phyloP scores from a whole-genome alignment of 2,329 filamentous ascomycete genomes.

The Aspergillus bombycis region DNA sequence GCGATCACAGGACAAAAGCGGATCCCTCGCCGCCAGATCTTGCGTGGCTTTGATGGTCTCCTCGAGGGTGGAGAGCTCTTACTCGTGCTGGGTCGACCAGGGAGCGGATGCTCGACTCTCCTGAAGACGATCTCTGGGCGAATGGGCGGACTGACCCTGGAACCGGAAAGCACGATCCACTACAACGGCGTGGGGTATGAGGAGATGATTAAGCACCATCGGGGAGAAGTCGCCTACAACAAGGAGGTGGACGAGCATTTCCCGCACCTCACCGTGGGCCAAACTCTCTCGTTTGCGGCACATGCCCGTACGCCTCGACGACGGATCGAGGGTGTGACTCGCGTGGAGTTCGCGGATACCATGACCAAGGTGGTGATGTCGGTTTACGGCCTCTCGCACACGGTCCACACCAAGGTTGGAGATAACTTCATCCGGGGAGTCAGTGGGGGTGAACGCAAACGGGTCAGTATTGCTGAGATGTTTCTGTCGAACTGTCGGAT shows the following conservation, averaged over 20 bases:
- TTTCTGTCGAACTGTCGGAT: constrained; percentile 61
- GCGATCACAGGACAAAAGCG: constrained; percentile 35
- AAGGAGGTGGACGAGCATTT: constrained; percentile 30
- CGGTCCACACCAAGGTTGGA: constrained; percentile 67
- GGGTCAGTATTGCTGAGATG: constrained; percentile 69
- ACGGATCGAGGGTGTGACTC: constrained; percentile 57
- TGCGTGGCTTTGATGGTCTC: neutral
- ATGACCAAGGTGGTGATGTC: neutral
- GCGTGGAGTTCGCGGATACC: neutral
- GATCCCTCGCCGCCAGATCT: constrained; percentile 38
- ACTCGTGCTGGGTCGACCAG: constrained; percentile 69
- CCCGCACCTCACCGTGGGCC: constrained; percentile 54
- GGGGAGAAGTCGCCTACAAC: constrained; percentile 54
- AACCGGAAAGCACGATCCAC: constrained; percentile 60
- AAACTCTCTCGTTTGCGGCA: constrained; percentile 60
- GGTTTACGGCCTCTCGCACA: constrained; percentile 56
- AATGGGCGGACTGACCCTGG: constrained; percentile 51
- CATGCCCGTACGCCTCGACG: constrained; percentile 52
- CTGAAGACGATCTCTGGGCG: constrained; percentile 71
- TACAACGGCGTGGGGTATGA: constrained; percentile 54
- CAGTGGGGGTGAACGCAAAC: constrained; percentile 69
- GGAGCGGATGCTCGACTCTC: constrained; percentile 71
- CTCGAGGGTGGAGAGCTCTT: constrained; percentile 73
- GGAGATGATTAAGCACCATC: constrained; percentile 53
- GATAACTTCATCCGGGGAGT: constrained; percentile 69